These are phyloP conservation scores for Colletotrichum sp. DNA, from an alignment of 2,329 filamentous ascomycete genomes.

Conservation along the genomic window DNA sequence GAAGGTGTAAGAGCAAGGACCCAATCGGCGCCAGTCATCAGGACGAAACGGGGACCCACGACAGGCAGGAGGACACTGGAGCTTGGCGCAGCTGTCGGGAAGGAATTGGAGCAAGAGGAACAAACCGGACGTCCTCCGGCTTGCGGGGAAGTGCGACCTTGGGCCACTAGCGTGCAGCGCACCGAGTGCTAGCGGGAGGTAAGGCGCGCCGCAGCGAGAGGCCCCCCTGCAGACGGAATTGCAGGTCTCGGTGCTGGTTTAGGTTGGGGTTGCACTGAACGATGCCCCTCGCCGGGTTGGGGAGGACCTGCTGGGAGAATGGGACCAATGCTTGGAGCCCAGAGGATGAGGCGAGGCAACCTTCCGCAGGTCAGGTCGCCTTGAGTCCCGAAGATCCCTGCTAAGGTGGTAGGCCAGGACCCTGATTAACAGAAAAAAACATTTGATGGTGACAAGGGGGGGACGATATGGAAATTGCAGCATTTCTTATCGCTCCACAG, in stretches of 20 bases:
- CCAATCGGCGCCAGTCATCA: neutral
- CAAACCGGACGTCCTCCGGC: neutral
- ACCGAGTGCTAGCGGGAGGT: neutral
- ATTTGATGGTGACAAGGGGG: neutral
- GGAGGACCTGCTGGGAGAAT: neutral
- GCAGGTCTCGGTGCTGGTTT: neutral
- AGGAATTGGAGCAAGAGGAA: neutral
- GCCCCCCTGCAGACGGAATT: constrained; percentile 6
- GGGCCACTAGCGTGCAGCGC: constrained; percentile 5
- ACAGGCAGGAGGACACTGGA: neutral
- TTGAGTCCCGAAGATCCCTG: constrained; percentile 2
- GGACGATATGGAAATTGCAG: neutral
- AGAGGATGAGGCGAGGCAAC: neutral
- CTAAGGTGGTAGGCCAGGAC: constrained; percentile 1
- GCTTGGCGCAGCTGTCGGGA: constrained; percentile 8
- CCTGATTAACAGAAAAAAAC: constrained; percentile 1
- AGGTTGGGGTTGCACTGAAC: constrained; percentile 2
- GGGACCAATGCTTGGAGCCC: neutral
- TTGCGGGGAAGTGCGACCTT: constrained; percentile 19
- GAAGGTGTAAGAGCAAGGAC: neutral
- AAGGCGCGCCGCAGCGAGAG: neutral
- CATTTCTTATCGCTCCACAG: neutral
- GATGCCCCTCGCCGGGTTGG: neutral
- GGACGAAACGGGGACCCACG: constrained; percentile 9
- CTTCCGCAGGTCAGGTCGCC: neutral